Percentiles rank a stretch among this genome's conserved stretches.
These are phyloP conservation scores for Malassezia restricta DNA, from an alignment of 1,284 basidiomycete species.

Conservation along the genomic window DNA sequence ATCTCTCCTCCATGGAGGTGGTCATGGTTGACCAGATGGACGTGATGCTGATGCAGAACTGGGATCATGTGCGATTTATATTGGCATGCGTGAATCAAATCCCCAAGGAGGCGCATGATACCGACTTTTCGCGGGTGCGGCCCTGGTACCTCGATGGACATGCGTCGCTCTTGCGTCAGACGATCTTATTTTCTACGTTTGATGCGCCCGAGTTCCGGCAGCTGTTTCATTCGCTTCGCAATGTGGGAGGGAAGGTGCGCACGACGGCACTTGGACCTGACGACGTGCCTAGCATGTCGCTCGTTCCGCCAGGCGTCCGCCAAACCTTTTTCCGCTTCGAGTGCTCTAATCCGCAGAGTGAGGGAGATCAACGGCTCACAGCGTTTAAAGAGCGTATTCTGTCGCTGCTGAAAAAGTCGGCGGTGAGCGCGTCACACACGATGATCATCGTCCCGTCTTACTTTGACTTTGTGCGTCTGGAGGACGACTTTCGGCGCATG, in stretches of 20 bases:
- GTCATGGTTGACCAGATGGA: conserved; percentile 88
- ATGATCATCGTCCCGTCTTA: conserved; percentile 84
- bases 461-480: conserved; percentile 87
- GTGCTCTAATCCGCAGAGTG: conserved; percentile 60
- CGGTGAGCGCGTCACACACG: conserved; percentile 75
- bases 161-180: conserved; percentile 67
- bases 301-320: conserved; percentile 23
- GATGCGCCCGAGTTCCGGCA: conserved; percentile 78
- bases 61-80: conserved; percentile 93
- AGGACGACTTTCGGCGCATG: conserved; percentile 61
- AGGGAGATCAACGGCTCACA: conserved; percentile 73
- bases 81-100: conserved; percentile 71
- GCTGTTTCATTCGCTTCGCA: conserved; percentile 66
- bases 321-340: conserved; percentile 67
- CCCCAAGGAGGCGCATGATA: conserved; percentile 80
- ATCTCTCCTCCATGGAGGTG: conserved; percentile 84
- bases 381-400: conserved; percentile 76
- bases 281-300: conserved; percentile 17
- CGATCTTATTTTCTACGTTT: conserved; percentile 72
- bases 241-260: conserved; percentile 66
- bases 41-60: conserved; percentile 92
- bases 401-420: conserved; percentile 70
- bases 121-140: conserved; percentile 92
- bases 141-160: conserved; percentile 91
- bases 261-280: conserved; percentile 6